Evolutionary conservation across 2,329 filamentous ascomycete genomes (phyloP).

Genomic region (Proliferodiscus dingleyae): DNA sequence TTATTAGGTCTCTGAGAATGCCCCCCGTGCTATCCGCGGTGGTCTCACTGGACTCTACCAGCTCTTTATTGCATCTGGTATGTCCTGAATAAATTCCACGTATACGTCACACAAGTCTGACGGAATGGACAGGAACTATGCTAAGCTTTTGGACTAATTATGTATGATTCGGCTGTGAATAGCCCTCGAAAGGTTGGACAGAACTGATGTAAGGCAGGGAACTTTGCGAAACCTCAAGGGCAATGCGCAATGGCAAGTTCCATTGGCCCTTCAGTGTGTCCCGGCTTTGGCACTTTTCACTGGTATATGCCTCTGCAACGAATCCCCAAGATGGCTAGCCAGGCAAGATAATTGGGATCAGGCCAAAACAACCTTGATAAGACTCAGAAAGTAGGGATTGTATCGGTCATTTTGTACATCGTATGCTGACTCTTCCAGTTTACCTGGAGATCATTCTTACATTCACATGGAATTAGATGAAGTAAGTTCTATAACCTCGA

Average conservation of each 20-base stretch:
- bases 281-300: conserved; percentile 56
- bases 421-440: conserved; percentile 40
- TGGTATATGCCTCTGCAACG: conserved; percentile 56
- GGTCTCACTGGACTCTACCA: conserved; percentile 47
- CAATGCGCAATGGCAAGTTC: conserved; percentile 49
- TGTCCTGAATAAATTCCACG: not conserved
- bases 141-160: conserved; percentile 41
- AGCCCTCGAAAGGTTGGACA: no score
- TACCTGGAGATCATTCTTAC: conserved; percentile 51
- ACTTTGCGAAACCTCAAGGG: conserved; percentile 31
- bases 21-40: conserved; percentile 46
- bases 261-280: conserved; percentile 59
- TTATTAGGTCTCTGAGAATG: conserved; percentile 44
- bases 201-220: no score
- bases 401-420: not conserved
- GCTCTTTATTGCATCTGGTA: conserved; percentile 37
- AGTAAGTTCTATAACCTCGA: conserved; percentile 38
- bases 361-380: conserved; percentile 50
- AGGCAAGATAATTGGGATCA: conserved; percentile 64
- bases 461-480: conserved; percentile 46
- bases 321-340: conserved; percentile 63
- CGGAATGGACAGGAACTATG: conserved; percentile 31
- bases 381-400: conserved; percentile 35
- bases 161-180: conserved; percentile 45
- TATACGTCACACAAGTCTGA: conserved; percentile 17